Evolutionary conservation across 75 land plant species (phyloP).

Genomic region (Sequoiadendron giganteum): DNA sequence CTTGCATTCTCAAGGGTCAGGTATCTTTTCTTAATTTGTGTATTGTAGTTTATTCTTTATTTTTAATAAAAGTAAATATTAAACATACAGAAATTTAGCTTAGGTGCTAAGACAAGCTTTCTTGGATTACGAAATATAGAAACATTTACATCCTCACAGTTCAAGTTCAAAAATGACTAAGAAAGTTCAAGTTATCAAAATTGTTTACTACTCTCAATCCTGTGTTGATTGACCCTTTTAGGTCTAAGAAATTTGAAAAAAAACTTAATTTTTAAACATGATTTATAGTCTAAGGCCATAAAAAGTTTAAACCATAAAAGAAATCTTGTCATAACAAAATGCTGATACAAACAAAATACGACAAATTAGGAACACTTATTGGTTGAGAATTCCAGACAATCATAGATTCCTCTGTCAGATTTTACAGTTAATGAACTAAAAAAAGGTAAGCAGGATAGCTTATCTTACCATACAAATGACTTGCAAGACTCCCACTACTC

Average conservation of each 20-base stretch:
- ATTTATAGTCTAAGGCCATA: not conserved
- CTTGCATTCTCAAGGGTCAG: not conserved
- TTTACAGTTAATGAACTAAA: not conserved
- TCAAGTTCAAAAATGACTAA: not conserved
- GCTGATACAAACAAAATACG: not conserved
- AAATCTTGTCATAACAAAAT: not conserved
- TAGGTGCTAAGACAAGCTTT: not conserved
- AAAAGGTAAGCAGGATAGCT: not conserved
- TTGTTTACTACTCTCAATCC: not conserved
- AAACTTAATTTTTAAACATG: not conserved
- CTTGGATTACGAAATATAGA: not conserved
- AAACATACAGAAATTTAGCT: not conserved
- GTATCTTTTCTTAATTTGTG: not conserved
- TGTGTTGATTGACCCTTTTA: not conserved
- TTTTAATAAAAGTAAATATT: not conserved
- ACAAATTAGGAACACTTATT: not conserved
- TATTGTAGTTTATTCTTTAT: not conserved
- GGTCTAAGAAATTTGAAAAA: not conserved
- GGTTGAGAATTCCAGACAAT: not conserved
- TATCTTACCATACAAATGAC: conserved; percentile 67
- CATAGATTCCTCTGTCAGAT: not conserved
- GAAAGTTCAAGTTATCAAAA: not conserved
- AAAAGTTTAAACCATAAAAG: not conserved
- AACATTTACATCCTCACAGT: not conserved
- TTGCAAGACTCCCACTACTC: conserved; percentile 83